Percentiles rank a stretch among this genome's conserved stretches.
Evolutionary conservation across 306 rosid genomes (phyloP).

Genomic region (Heteromeles arbutifolia): DNA sequence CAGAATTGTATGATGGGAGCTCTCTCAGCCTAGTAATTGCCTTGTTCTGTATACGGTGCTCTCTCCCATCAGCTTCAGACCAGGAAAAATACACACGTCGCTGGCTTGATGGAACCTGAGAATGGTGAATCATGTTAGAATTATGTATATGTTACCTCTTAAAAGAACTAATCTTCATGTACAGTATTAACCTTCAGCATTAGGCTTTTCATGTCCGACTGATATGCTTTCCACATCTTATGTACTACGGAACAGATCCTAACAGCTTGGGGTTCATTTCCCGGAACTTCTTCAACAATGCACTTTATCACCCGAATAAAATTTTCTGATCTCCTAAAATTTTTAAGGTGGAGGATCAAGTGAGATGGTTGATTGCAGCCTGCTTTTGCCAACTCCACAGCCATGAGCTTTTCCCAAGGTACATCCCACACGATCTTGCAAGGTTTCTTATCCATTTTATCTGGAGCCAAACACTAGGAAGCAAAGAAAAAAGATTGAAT

Average conservation of each 20-base stretch:
- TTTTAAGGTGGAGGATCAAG: slow-evolving; percentile 85
- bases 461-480: slow-evolving; percentile 68
- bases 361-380: slow-evolving; percentile 70
- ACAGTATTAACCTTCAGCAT: slow-evolving; percentile 52
- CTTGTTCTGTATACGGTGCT: slow-evolving; percentile 43
- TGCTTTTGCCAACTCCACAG: slow-evolving; percentile 84
- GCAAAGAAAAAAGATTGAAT: slow-evolving; percentile 19
- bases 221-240: slow-evolving; percentile 73
- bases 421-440: slow-evolving; percentile 94
- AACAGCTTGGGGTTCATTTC: slow-evolving; percentile 74
- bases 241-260: slow-evolving; percentile 64
- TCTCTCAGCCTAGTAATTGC: slow-evolving; percentile 63
- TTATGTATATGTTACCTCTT: slow-evolving; percentile 9
- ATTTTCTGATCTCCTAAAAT: slow-evolving; percentile 70
- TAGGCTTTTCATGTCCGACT: slow-evolving; percentile 58
- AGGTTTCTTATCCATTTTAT: slow-evolving; percentile 83
- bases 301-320: slow-evolving; percentile 79
- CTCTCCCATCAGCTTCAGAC: slow-evolving; percentile 73
- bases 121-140: slow-evolving; percentile 26
- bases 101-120: slow-evolving; percentile 97
- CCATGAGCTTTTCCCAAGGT: slow-evolving; percentile 91
- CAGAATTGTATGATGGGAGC: slow-evolving; percentile 42
- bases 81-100: slow-evolving; percentile 74
- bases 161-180: slow-evolving; percentile 13
- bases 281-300: slow-evolving; percentile 45